These are phyloP conservation scores for Dipodascus geniculatus DNA, from an alignment of 805 yeast genomes.

Conservation along the genomic window DNA sequence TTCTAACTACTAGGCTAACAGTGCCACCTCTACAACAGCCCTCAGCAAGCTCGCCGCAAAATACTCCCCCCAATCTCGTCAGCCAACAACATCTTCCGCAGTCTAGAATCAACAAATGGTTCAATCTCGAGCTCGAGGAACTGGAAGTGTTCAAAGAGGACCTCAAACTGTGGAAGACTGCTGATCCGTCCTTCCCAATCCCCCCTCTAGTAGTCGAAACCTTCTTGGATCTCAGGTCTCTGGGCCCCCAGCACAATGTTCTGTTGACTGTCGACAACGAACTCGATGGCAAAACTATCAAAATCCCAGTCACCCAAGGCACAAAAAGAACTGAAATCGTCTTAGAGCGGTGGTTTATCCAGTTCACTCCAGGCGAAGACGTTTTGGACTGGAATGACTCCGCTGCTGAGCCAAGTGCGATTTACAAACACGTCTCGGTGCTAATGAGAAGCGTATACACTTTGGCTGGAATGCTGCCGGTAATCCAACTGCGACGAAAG, in stretches of 20 bases:
- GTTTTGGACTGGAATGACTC: constrained; percentile 3
- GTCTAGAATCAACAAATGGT: constrained; percentile 25
- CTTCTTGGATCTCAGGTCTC: constrained; percentile 51
- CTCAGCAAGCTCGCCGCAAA: constrained; percentile 8
- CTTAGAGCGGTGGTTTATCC: constrained; percentile 86
- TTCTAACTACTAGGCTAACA: constrained; percentile 8
- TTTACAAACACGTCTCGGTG: constrained; percentile 64
- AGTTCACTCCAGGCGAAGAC: constrained; percentile 42
- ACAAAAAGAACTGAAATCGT: constrained; percentile 73
- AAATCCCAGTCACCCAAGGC: constrained; percentile 42
- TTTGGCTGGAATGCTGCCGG: constrained; percentile 56
- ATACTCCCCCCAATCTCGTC: not conserved
- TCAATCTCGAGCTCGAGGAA: constrained; percentile 31
- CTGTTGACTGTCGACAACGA: constrained; percentile 36
- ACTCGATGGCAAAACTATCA: constrained; percentile 31
- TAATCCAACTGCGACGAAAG: constrained; percentile 43
- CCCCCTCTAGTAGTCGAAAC: constrained; percentile 87
- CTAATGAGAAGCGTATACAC: constrained; percentile 66
- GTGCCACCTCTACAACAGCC: constrained; percentile 8
- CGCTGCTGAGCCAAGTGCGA: constrained; percentile 43
- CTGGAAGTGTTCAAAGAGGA: constrained; percentile 38
- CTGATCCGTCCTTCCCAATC: constrained; percentile 23
- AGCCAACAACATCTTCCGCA: constrained; percentile 10
- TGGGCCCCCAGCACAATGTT: constrained; percentile 46
- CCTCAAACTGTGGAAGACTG: constrained; percentile 46